Conservation (phyloP, 2,329 filamentous ascomycete genomes). For the Phyllosticta ampelicida region DNA sequence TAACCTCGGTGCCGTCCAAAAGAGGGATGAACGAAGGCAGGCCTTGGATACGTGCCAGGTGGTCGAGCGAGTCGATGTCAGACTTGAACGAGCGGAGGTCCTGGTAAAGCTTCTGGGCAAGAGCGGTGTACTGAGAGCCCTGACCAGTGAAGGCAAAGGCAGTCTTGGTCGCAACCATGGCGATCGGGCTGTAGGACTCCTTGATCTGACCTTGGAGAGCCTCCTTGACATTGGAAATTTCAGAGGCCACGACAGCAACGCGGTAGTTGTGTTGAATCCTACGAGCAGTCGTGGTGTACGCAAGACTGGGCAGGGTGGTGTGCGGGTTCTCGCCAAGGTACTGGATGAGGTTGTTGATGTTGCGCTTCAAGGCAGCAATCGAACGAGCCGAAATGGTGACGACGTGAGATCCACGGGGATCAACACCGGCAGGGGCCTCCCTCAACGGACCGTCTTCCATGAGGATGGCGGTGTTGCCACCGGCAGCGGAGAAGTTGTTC, state of each 20-base stretch:
- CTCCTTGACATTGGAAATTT: conserved; percentile 37
- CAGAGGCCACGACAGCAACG: conserved; percentile 36
- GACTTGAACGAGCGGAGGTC: conserved; percentile 37
- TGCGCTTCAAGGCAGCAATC: conserved; percentile 41
- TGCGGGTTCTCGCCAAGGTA: conserved; percentile 36
- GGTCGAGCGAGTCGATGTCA: conserved; percentile 40
- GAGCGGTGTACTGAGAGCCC: conserved; percentile 42
- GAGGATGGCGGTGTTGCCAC: conserved; percentile 44
- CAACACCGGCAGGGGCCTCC: conserved; percentile 29
- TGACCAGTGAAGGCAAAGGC: conserved; percentile 44
- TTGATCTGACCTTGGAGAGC: conserved; percentile 37
- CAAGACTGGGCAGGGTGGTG: conserved; percentile 37
- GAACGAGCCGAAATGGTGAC: conserved; percentile 42
- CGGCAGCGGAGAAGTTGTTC: conserved; percentile 45
- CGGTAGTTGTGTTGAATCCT: conserved; percentile 45
- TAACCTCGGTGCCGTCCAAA: conserved; percentile 38
- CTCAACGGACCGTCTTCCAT: conserved; percentile 40
- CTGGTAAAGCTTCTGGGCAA: conserved; percentile 40
- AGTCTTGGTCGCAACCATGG: conserved; percentile 41
- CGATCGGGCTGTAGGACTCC: conserved; percentile 41
- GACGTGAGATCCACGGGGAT: conserved; percentile 37
- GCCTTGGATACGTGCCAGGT: conserved; percentile 34
- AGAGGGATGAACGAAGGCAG: conserved; percentile 41
- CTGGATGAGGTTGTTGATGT: conserved; percentile 37
- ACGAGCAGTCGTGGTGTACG: conserved; percentile 43